Percentiles rank a stretch among this genome's conserved stretches.
Evolutionary conservation across 495 filamentous ascomycete species (phyloP).

Genomic region (Peziza echinospora): DNA sequence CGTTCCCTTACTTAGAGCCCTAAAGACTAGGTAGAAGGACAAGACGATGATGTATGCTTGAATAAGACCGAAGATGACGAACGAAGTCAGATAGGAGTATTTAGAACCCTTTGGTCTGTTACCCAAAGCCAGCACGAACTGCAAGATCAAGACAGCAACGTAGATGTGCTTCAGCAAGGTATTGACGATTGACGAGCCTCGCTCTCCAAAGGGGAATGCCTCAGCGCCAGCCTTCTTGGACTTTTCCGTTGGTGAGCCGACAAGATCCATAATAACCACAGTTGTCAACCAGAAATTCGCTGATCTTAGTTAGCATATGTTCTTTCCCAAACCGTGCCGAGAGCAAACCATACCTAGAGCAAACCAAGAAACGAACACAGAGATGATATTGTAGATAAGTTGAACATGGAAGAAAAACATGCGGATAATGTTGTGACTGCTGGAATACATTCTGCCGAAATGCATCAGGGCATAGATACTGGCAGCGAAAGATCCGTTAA

Average conservation of each 20-base stretch:
- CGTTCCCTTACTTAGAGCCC: conserved; percentile 41
- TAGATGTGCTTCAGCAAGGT: conserved; percentile 81
- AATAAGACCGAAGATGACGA: conserved; percentile 65
- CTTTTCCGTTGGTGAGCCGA: conserved; percentile 41
- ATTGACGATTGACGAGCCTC: conserved; percentile 73
- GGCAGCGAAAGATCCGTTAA: conserved; percentile 22
- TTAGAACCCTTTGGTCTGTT: conserved; percentile 92
- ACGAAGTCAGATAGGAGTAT: conserved; percentile 77
- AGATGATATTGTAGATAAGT: conserved; percentile 83
- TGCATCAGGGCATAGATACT: conserved; percentile 40
- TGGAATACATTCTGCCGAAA: conserved; percentile 39
- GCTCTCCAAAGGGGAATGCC: conserved; percentile 61
- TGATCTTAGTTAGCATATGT: conserved; percentile 18
- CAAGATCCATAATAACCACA: conserved; percentile 87
- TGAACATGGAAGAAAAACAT: conserved; percentile 20
- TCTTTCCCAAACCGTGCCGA: neutral
- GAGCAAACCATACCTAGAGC: conserved; percentile 42
- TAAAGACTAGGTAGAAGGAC: conserved; percentile 68
- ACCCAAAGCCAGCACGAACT: conserved; percentile 92
- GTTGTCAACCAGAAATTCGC: conserved; percentile 91
- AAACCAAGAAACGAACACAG: conserved; percentile 86
- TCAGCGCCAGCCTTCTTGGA: conserved; percentile 25
- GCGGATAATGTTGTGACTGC: conserved; percentile 19
- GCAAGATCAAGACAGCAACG: conserved; percentile 68
- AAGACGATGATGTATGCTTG: conserved; percentile 79